phyloP scores from a whole-genome alignment of 495 filamentous ascomycete genomes.

The Elasticomyces elasticus region DNA sequence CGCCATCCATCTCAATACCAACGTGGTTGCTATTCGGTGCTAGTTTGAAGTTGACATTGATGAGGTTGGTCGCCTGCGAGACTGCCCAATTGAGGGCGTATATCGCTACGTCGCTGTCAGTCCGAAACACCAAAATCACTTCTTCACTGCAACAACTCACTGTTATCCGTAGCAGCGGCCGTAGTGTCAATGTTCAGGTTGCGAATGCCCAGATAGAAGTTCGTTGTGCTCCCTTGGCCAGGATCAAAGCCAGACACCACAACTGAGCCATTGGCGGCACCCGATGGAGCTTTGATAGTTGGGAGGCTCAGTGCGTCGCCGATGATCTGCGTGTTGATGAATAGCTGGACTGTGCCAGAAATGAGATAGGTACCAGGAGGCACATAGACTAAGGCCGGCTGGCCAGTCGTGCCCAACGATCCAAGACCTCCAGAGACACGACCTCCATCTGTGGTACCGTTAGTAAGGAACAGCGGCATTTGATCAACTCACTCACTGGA shows the following conservation, averaged over 20 bases:
- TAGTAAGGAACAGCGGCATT: slow-evolving; percentile 40
- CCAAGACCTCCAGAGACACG: slow-evolving; percentile 26
- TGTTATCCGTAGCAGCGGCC: slow-evolving; percentile 37
- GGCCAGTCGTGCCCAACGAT: slow-evolving; percentile 35
- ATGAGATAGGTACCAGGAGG: slow-evolving; percentile 43
- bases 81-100: slow-evolving; percentile 73
- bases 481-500: slow-evolving; percentile 34
- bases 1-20: slow-evolving; percentile 71
- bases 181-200: slow-evolving; percentile 72
- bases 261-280: too few relatives aligned
- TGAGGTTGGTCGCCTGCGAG: slow-evolving; percentile 56
- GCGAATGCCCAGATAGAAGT: slow-evolving; percentile 67
- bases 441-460: slow-evolving; percentile 26
- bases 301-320: slow-evolving; percentile 52
- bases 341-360: slow-evolving; percentile 27
- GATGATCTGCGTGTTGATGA: slow-evolving; percentile 33
- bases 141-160: too few relatives aligned
- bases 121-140: too few relatives aligned
- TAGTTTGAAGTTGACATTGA: slow-evolving; percentile 70
- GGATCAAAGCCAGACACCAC: slow-evolving; percentile 41
- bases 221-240: slow-evolving; percentile 48
- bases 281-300: slow-evolving; percentile 52
- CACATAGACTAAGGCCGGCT: slow-evolving; percentile 48
- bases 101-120: too few relatives aligned
- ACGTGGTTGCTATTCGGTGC: slow-evolving; percentile 54